Evolutionary conservation across 345 rosid species (phyloP), one percentile per base, ranked within the genome.

Genomic region (Populus alba): DNA sequence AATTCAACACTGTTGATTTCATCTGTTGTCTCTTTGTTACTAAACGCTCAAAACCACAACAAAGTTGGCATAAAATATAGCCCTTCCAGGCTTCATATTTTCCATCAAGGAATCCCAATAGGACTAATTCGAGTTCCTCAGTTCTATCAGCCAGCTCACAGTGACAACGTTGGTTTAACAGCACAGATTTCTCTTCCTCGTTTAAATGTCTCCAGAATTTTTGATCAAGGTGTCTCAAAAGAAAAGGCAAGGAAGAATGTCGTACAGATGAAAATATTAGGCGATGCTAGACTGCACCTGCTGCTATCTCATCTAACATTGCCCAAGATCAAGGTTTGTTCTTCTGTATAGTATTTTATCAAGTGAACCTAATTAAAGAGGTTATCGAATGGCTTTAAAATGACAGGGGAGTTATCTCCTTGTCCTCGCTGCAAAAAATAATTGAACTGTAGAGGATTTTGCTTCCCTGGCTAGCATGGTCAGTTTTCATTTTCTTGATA

Each of bases 21-120:
- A 2, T 79, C 82, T 80, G 68, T 68, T 74, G 80, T 76, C n/a
- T 78, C 83, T 49, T 55, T 84, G 68, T 25, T 81, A 59, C 61
- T 84, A 38, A 82, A 76, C 31, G 77, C 85, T 62, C 76, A 78
- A 76, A 84, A 84, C 57, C 87, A 86, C 33, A 87, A 84, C 75
- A 79, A 81, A 68, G 27, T 84, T 47, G 82, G 80, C 76, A 78
- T 87, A 25, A 68, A 71, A 29, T 81, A 72, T 66, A 76, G 75
- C 66, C 81, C 87, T 67, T 81, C 85, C 15, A 62, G 77, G 57
- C 70, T 85, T 71, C 77, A 70, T 35, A 37, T 87, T 35, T 72
- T 72, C 79, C 5, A 47, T 15, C 72, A 85, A 66, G 87, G 80
- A 27, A 29, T 83, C 35, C 85, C 82, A 8, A 63, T 75, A 2